phyloP scores from a whole-genome alignment of 2,329 filamentous ascomycete species.

The Pseudophaeomoniella oleicola region DNA sequence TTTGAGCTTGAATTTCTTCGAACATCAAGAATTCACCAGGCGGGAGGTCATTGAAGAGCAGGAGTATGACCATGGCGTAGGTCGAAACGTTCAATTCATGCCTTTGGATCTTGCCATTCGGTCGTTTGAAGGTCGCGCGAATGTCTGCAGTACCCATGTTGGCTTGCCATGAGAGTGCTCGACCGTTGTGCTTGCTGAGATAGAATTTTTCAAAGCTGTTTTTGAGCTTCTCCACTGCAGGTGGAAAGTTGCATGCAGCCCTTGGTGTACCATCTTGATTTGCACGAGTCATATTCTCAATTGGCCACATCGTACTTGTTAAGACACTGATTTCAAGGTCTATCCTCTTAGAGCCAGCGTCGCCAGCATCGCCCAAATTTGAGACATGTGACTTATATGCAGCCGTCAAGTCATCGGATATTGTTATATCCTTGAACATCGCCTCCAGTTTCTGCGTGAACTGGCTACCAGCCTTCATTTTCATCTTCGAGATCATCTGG shows the following conservation, averaged over 20 bases:
- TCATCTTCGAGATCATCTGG: constrained; percentile 93
- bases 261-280: constrained; percentile 33
- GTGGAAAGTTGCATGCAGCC: constrained; percentile 55
- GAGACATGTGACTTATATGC: constrained; percentile 60
- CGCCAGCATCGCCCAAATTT: constrained; percentile 40
- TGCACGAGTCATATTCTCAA: constrained; percentile 61
- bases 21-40: constrained; percentile 37
- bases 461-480: constrained; percentile 84
- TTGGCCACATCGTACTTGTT: constrained; percentile 89
- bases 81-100: constrained; percentile 90
- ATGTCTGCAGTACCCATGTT: constrained; percentile 76
- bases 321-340: constrained; percentile 77
- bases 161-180: constrained; percentile 71
- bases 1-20: constrained; percentile 71
- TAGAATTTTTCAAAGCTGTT: constrained; percentile 84
- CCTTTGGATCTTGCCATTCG: constrained; percentile 54
- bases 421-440: constrained; percentile 94
- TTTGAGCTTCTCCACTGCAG: constrained; percentile 59
- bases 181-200: constrained; percentile 69
- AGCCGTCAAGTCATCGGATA: constrained; percentile 68
- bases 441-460: constrained; percentile 89
- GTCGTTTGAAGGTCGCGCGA: constrained; percentile 61
- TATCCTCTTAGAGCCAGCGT: constrained; percentile 39
- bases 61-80: constrained; percentile 76
- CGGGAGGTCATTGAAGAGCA: constrained; percentile 73